Evolutionary conservation across 106 monocot species (phyloP).

Genomic region (Dendrobium catenatum): DNA sequence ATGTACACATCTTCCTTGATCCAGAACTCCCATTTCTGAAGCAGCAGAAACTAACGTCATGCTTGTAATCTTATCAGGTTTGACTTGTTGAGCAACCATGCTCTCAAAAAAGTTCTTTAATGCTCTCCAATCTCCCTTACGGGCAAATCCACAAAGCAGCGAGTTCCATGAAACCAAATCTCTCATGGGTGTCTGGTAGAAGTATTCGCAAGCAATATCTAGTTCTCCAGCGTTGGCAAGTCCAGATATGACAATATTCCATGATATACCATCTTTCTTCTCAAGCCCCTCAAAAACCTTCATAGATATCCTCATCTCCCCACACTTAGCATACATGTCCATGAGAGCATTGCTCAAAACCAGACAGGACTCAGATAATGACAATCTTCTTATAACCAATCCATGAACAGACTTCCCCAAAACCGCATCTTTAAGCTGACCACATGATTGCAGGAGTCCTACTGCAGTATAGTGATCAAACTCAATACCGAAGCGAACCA

Average conservation of each 20-base stretch:
- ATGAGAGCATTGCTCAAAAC: conserved; percentile 53
- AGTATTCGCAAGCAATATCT: conserved; percentile 26
- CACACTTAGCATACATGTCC: conserved; percentile 63
- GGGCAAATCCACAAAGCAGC: conserved; percentile 45
- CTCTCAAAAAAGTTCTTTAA: conserved; percentile 21
- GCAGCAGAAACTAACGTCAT: conserved; percentile 26
- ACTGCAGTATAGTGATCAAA: conserved; percentile 44
- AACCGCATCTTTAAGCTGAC: conserved; percentile 18
- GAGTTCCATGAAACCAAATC: conserved; percentile 70
- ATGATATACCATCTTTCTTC: conserved; percentile 39
- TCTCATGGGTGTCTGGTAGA: conserved; percentile 30
- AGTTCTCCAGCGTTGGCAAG: conserved; percentile 33
- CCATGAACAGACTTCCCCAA: conserved; percentile 50
- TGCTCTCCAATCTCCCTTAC: conserved; percentile 13
- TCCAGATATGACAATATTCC: conserved; percentile 61
- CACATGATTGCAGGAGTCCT: conserved; percentile 40
- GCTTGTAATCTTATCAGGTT: conserved; percentile 48
- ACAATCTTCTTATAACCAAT: conserved; percentile 25
- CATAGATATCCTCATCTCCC: conserved; percentile 28
- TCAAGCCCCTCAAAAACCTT: conserved; percentile 29
- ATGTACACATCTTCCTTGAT: conserved; percentile 43
- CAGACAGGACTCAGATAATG: conserved; percentile 10
- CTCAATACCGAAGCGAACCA: conserved; percentile 27
- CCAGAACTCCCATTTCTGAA: conserved; percentile 29
- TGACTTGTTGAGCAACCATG: conserved; percentile 34